Conservation (phyloP, 108 stramenopile species). For the Bacterosira constricta region DNA sequence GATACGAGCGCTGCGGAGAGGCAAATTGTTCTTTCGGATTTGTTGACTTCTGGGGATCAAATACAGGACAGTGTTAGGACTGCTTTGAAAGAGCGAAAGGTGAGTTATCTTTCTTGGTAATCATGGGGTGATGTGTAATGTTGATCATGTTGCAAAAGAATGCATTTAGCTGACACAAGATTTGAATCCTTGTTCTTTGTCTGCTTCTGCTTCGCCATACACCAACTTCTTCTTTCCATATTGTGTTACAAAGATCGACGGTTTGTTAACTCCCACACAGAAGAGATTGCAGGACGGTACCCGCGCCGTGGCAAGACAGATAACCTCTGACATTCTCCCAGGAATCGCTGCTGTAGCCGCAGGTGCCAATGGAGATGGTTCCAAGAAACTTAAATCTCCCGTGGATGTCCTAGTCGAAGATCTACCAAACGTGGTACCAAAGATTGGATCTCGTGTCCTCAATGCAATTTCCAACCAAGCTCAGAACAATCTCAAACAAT, state of each 20-base stretch:
- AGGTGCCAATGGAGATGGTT: not conserved
- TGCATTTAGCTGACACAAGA: too few relatives aligned
- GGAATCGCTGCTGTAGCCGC: conserved; percentile 48
- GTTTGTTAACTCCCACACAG: conserved; percentile 73
- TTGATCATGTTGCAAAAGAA: too few relatives aligned
- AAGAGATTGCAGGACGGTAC: conserved; percentile 80
- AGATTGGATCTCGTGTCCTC: conserved; percentile 69
- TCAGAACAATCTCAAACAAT: conserved; percentile 62
- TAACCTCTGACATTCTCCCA: conserved; percentile 82
- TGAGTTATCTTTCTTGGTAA: too few relatives aligned
- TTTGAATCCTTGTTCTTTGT: too few relatives aligned
- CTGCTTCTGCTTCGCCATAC: too few relatives aligned
- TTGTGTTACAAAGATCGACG: conserved; percentile 70
- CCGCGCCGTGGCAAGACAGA: conserved; percentile 79
- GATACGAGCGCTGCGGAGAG: conserved; percentile 64
- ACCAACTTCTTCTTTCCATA: not conserved
- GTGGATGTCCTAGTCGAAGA: conserved; percentile 38
- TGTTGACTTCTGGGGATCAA: conserved; percentile 67
- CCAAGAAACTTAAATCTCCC: conserved; percentile 39
- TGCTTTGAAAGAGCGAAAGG: conserved; percentile 75
- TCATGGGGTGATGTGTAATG: too few relatives aligned
- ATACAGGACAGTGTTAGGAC: conserved; percentile 73
- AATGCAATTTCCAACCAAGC: conserved; percentile 70
- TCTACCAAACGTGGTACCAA: conserved; percentile 55
- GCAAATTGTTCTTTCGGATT: conserved; percentile 73